phyloP scores from a whole-genome alignment of 2,329 filamentous ascomycete genomes.

The Lachnellula arida region DNA sequence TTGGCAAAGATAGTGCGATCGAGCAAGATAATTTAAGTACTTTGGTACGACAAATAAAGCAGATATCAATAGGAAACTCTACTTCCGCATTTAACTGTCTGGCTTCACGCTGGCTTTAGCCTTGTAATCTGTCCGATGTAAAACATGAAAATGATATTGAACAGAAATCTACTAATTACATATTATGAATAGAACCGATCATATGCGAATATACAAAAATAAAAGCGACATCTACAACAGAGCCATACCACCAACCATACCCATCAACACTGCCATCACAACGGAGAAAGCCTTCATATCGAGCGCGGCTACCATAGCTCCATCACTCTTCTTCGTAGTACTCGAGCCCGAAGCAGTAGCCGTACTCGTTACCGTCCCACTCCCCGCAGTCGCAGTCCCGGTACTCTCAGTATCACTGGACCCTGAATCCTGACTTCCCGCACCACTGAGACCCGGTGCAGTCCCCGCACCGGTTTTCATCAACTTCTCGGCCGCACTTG shows the following conservation, averaged over 20 bases:
- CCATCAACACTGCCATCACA: not conserved
- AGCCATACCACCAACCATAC: not conserved
- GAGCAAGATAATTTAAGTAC: too few species aligned
- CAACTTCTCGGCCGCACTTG: conserved; percentile 37
- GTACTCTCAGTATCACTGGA: conserved; percentile 14
- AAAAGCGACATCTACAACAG: not conserved
- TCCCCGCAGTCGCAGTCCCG: conserved; percentile 26
- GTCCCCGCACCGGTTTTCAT: conserved; percentile 45
- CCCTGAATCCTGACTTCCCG: conserved; percentile 28
- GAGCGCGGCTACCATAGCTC: not conserved
- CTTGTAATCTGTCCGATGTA: too few species aligned
- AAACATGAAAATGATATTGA: too few species aligned
- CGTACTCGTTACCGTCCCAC: conserved; percentile 22
- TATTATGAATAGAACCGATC: not conserved
- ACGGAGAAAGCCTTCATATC: not conserved
- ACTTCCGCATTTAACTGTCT: too few species aligned
- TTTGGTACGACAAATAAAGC: too few species aligned
- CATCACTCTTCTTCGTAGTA: conserved; percentile 4
- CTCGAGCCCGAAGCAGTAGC: conserved; percentile 4
- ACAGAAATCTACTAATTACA: too few species aligned
- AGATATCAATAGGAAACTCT: too few species aligned
- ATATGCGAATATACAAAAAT: not conserved
- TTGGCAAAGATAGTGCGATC: too few species aligned
- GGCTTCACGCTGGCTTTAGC: too few species aligned
- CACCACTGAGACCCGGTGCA: conserved; percentile 37